Evolutionary conservation across 1,284 basidiomycete species (phyloP), one percentile per base, ranked within the genome.

Genomic region (Puccinia brachypodii): DNA sequence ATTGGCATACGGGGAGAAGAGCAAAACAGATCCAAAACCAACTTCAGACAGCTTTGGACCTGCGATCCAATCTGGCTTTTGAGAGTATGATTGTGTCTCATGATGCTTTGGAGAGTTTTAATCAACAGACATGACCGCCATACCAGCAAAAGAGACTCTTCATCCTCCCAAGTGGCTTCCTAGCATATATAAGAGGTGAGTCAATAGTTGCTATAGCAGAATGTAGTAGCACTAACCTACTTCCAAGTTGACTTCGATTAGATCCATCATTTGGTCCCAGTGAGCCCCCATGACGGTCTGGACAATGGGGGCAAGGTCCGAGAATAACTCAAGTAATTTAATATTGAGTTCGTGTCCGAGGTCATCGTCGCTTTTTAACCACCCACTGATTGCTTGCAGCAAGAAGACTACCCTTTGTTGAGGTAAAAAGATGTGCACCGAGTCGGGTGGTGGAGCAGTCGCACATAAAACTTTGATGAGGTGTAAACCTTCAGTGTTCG

Each of bases 231-330:
- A 76, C 36, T 31, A 73, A 86, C 88, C 83, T 83, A 94, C 93
- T 89, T 96, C 94, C 0, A 98, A 88, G 83, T 94, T 95, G 77
- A 90, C 92, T 86, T 97, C 94, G 28, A 97, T 87, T 7, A 98
- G 87, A 86, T 98, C 95, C 85, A 95, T 95, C 22, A 97, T 91
- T 68, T 95, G 90, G 75, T 95, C 93, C 94, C 96, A 96, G 86
- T 98, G 97, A 0, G 89, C 89, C 0, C 97, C 97, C 4, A 91
- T 88, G 0, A 98, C 89, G 84, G 91, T 93, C 86, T 98, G 95
- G 76, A 99, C 88, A 71, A 98, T 93, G 0, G 96, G 95, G 0
- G 92, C 92, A 0, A 99, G 88, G 82, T 93, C 89, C 50, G 90
- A 87, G 85, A 95, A 94, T 0, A 98, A 86, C 82, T 91, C 87